phyloP scores from a whole-genome alignment of 2,329 filamentous ascomycete species.

The Pleurostoma richardsiae region DNA sequence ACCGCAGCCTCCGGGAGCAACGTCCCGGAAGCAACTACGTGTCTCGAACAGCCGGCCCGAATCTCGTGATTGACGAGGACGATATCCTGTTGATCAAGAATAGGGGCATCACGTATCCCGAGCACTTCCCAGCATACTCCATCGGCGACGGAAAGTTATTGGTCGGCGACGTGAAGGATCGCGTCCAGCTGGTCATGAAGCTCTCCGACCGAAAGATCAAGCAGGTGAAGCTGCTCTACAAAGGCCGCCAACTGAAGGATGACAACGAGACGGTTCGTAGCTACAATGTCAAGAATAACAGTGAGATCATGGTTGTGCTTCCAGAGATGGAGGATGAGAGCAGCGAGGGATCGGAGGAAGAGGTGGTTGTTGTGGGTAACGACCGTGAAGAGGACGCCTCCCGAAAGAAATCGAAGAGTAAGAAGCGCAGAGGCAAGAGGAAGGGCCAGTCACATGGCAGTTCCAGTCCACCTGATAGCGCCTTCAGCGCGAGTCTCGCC shows the following conservation, averaged over 20 bases:
- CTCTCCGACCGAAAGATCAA: constrained; percentile 46
- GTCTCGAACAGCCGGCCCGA: constrained; percentile 12
- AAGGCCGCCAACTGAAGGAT: constrained; percentile 66
- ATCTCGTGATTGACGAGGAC: constrained; percentile 44
- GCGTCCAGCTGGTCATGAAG: constrained; percentile 62
- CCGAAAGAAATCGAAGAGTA: constrained; percentile 32
- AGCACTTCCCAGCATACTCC: constrained; percentile 69
- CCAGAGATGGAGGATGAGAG: constrained; percentile 40
- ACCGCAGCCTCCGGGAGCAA: constrained; percentile 24
- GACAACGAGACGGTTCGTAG: constrained; percentile 49
- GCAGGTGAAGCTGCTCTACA: constrained; percentile 66
- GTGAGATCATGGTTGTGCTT: constrained; percentile 55
- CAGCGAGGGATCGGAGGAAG: constrained; percentile 33
- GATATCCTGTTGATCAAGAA: constrained; percentile 68
- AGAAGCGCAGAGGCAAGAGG: constrained; percentile 32
- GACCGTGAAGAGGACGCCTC: constrained; percentile 35
- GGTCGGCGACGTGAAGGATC: constrained; percentile 61
- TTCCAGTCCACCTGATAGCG: constrained; percentile 37
- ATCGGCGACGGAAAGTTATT: constrained; percentile 70
- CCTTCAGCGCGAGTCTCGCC: constrained; percentile 30
- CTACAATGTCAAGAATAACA: constrained; percentile 58
- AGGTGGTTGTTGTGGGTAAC: constrained; percentile 36
- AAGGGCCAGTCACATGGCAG: constrained; percentile 37
- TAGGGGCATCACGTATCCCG: constrained; percentile 59
- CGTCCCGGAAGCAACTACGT: constrained; percentile 4